Conservation (phyloP, 345 rosid species). For the Nasturtium officinale region DNA sequence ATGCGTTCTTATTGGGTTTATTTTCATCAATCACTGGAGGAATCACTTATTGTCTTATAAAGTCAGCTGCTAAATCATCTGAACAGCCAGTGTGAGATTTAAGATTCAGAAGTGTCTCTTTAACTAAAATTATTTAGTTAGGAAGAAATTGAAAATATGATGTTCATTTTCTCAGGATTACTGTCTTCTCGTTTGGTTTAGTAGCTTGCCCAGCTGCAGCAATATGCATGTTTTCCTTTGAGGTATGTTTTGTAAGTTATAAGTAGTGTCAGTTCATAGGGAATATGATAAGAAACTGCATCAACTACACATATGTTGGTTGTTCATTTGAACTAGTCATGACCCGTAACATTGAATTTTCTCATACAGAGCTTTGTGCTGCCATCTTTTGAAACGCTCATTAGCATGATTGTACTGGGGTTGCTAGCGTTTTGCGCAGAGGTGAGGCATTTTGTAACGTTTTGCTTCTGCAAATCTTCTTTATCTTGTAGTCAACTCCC, state of each 20-base stretch:
- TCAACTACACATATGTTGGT: background rate
- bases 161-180: slow-evolving; percentile 55
- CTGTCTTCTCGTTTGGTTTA: slow-evolving; percentile 76
- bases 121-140: background rate
- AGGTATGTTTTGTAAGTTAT: slow-evolving; percentile 54
- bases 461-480: too few relatives aligned
- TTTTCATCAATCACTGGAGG: slow-evolving; percentile 84
- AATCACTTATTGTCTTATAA: slow-evolving; percentile 74
- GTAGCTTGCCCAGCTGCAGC: slow-evolving; percentile 80
- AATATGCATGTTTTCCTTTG: slow-evolving; percentile 64
- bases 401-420: slow-evolving; percentile 64
- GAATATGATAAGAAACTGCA: too few relatives aligned
- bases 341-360: slow-evolving; percentile 16
- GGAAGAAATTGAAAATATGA: background rate
- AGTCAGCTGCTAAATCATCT: slow-evolving; percentile 80
- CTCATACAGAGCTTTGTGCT: slow-evolving; percentile 66
- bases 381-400: slow-evolving; percentile 58
- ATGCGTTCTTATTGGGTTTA: slow-evolving; percentile 63
- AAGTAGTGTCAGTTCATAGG: background rate
- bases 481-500: too few relatives aligned
- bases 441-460: slow-evolving; percentile 47
- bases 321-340: background rate
- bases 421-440: slow-evolving; percentile 74
- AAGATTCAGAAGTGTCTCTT: slow-evolving; percentile 26
- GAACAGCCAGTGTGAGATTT: slow-evolving; percentile 85